phyloP scores from a whole-genome alignment of 768 basidiomycete genomes.

The Podaxis sp. region DNA sequence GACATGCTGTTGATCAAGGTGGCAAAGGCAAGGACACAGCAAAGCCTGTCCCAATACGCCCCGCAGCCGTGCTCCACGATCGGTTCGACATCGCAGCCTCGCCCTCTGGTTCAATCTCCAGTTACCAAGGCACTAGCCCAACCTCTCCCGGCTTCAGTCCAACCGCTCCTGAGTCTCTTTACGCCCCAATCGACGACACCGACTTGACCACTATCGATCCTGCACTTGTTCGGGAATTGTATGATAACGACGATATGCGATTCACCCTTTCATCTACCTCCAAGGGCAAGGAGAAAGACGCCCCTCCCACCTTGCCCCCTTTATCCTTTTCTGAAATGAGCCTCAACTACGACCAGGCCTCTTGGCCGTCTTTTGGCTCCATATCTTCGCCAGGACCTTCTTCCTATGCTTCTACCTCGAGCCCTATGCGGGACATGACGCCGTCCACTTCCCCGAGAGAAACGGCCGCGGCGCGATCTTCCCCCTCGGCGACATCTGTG shows the following conservation, averaged over 20 bases:
- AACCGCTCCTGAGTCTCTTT: conserved; percentile 24
- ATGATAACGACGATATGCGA: conserved; percentile 18
- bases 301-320: conserved; percentile 65
- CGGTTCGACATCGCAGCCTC: conserved; percentile 35
- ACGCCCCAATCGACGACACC: conserved; percentile 23
- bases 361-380: conserved; percentile 38
- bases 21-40: conserved; percentile 59
- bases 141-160: conserved; percentile 24
- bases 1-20: background rate
- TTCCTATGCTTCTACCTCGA: conserved; percentile 23
- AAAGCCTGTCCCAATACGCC: conserved; percentile 51
- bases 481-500: conserved; percentile 21
- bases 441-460: conserved; percentile 19
- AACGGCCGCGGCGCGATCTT: conserved; percentile 6
- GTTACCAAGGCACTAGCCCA: conserved; percentile 14
- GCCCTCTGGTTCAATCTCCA: conserved; percentile 21
- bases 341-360: conserved; percentile 42
- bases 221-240: conserved; percentile 1
- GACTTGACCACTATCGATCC: conserved; percentile 23
- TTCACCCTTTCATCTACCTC: conserved; percentile 19
- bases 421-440: conserved; percentile 20
- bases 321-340: conserved; percentile 58
- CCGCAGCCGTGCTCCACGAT: conserved; percentile 37
- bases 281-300: conserved; percentile 64
- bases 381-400: conserved; percentile 38